phyloP scores from a whole-genome alignment of 2,329 filamentous ascomycete genomes.

The Aspergillus pseudoviridinutans region DNA sequence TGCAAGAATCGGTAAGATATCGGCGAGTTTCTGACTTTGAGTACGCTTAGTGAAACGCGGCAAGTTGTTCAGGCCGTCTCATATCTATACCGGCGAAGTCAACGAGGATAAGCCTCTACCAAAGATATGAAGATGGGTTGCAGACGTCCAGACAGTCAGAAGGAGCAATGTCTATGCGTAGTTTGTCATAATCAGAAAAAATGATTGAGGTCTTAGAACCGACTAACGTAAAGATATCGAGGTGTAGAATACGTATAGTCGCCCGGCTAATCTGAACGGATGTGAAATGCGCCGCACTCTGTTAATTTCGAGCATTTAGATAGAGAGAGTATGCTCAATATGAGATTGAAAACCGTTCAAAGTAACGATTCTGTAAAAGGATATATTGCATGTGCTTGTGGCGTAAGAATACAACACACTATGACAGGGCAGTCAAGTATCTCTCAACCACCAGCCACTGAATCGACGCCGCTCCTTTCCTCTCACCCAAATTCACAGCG shows the following conservation, averaged over 20 bases:
- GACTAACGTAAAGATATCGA: neutral
- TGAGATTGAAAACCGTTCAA: neutral
- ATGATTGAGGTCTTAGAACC: neutral
- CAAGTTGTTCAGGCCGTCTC: conserved; percentile 26
- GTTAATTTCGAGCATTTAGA: neutral
- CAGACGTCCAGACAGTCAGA: neutral
- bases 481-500: neutral
- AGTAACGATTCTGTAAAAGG: neutral
- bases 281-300: neutral
- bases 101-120: conserved; percentile 2
- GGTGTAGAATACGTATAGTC: neutral
- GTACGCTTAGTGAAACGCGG: conserved; percentile 19
- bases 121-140: conserved; percentile 10
- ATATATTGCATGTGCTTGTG: no score
- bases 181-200: neutral
- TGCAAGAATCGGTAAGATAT: conserved; percentile 1
- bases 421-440: neutral
- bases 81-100: conserved; percentile 24
- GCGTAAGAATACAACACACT: neutral
- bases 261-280: neutral
- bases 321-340: neutral
- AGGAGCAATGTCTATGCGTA: neutral
- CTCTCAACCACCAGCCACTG: neutral
- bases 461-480: conserved; percentile 17
- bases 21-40: conserved; percentile 12